phyloP scores from a whole-genome alignment of 2,329 filamentous ascomycete genomes.

The Clonostachys solani region DNA sequence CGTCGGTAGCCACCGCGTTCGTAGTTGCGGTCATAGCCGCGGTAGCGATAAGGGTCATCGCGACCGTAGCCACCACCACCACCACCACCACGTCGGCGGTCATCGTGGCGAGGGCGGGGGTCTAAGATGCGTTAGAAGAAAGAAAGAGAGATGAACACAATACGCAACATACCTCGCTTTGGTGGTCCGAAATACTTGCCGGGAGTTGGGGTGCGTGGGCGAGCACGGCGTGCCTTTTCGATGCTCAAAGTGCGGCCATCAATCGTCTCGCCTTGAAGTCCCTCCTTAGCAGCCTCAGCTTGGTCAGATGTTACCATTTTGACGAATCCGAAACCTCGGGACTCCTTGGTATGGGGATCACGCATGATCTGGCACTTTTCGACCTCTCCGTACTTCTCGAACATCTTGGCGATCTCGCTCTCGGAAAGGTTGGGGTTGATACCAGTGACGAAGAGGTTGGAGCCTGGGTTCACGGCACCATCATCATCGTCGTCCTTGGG shows the following conservation, averaged over 20 bases:
- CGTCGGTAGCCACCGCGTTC: conserved; percentile 48
- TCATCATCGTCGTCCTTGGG: conserved; percentile 60
- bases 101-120: conserved; percentile 46
- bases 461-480: conserved; percentile 84
- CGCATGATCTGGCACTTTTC: conserved; percentile 99
- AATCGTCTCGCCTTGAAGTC: conserved; percentile 88
- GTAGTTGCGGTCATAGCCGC: conserved; percentile 30
- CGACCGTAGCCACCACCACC: conserved; percentile 42
- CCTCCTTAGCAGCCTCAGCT: conserved; percentile 95
- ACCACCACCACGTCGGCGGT: conserved; percentile 56
- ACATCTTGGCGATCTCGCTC: conserved; percentile 86
- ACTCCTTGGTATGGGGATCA: conserved; percentile 97
- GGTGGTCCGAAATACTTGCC: conserved; percentile 99
- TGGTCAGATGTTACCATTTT: conserved; percentile 97
- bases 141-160: conserved; percentile 10
- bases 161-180: conserved; percentile 74
- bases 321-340: conserved; percentile 97
- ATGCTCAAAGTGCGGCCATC: conserved; percentile 96
- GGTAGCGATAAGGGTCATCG: conserved; percentile 55
- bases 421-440: conserved; percentile 92
- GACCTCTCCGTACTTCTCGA: conserved; percentile 98
- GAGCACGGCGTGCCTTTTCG: conserved; percentile 94
- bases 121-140: conserved; percentile 15
- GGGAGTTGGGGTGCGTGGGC: conserved; percentile 91
- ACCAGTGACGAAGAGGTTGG: conserved; percentile 97